phyloP scores from a whole-genome alignment of 2,329 filamentous ascomycete species.

The Calonectria multiphialidica region DNA sequence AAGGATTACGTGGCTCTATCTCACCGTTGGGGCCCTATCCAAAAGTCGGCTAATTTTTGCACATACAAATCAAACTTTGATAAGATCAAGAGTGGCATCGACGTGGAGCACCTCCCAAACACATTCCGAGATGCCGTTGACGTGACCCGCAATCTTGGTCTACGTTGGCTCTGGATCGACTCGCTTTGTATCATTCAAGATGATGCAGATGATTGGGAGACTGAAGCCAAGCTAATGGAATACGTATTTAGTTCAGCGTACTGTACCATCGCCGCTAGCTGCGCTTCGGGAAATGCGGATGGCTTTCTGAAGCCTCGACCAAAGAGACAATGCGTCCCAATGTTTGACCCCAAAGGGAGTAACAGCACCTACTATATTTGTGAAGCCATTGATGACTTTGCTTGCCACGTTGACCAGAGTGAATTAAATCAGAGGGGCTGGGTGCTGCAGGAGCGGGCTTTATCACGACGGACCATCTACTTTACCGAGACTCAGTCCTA shows the following conservation, averaged over 20 bases:
- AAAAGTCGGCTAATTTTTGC: neutral
- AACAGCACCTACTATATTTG: conserved; percentile 41
- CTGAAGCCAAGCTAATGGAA: conserved; percentile 27
- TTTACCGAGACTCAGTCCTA: conserved; percentile 52
- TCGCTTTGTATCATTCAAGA: conserved; percentile 34
- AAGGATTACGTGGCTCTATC: conserved; percentile 35
- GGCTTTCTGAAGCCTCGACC: conserved; percentile 34
- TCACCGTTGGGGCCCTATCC: conserved; percentile 39
- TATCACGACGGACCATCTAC: conserved; percentile 52
- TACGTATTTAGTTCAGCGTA: conserved; percentile 27
- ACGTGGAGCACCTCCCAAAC: conserved; percentile 10
- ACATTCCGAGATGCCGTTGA: conserved; percentile 29
- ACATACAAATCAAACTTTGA: conserved; percentile 5
- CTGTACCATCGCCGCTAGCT: conserved; percentile 24
- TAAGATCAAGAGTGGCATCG: neutral
- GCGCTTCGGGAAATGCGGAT: neutral
- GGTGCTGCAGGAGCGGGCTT: conserved; percentile 54
- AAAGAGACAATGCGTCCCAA: conserved; percentile 1
- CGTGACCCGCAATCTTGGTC: conserved; percentile 8
- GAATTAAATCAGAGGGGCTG: conserved; percentile 51
- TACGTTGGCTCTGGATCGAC: conserved; percentile 32
- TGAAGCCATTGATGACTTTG: conserved; percentile 49
- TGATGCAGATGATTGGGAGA: conserved; percentile 20
- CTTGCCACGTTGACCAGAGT: conserved; percentile 44
- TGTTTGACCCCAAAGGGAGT: neutral